phyloP scores from a whole-genome alignment of 148 eudicot species.

The Rhododendron griersonianum region DNA sequence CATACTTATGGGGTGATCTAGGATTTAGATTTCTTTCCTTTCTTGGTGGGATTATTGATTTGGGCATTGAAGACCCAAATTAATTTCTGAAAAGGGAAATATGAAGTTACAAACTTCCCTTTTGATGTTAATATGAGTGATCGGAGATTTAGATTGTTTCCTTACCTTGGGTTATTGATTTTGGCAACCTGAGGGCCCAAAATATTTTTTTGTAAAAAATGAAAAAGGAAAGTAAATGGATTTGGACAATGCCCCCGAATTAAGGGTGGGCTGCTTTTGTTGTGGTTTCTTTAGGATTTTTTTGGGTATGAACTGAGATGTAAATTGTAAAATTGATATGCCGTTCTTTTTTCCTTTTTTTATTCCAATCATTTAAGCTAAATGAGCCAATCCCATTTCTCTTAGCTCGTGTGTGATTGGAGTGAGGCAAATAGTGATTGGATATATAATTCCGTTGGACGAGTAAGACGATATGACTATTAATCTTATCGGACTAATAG shows the following conservation, averaged over 20 bases:
- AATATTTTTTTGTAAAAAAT: neutral
- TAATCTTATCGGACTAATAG: neutral
- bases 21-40: constrained; percentile 6
- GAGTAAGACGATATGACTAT: neutral
- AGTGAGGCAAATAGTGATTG: neutral
- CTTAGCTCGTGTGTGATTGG: neutral
- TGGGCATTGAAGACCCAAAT: neutral
- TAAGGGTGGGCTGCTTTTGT: neutral
- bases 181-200: neutral
- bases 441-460: neutral
- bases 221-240: neutral
- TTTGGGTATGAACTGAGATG: neutral
- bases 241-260: neutral
- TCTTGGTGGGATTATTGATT: constrained; percentile 5
- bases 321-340: neutral
- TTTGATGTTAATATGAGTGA: neutral
- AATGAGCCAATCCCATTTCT: neutral
- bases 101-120: neutral
- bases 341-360: neutral
- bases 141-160: constrained; percentile 2
- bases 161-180: constrained; percentile 5
- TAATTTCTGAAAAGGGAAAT: neutral
- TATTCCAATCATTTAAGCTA: neutral
- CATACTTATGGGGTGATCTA: neutral
- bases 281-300: neutral